phyloP scores from a whole-genome alignment of 257 asterid species.

The Forsythia viridissima region DNA sequence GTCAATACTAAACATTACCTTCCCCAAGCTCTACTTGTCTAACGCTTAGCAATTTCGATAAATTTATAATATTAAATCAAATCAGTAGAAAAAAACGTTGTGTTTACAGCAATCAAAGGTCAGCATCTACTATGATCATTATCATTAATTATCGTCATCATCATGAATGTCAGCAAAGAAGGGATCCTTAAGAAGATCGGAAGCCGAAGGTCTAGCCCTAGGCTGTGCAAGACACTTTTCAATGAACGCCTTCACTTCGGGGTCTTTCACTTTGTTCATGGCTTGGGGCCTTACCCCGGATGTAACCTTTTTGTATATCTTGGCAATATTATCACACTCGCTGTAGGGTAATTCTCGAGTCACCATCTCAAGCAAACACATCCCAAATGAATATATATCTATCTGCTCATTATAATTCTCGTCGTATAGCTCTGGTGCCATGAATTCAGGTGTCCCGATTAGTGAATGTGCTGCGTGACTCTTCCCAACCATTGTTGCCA shows the following conservation, averaged over 20 bases:
- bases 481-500: constrained; percentile 66
- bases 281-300: constrained; percentile 73
- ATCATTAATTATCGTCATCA: constrained; percentile 33
- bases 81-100: neutral
- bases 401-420: constrained; percentile 68
- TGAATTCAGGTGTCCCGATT: constrained; percentile 86
- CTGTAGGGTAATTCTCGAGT: constrained; percentile 67
- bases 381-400: constrained; percentile 75
- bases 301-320: constrained; percentile 70
- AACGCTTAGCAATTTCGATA: neutral
- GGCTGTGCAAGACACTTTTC: constrained; percentile 80
- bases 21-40: neutral
- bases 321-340: constrained; percentile 67
- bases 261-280: constrained; percentile 67
- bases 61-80: neutral
- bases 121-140: constrained; percentile 20
- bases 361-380: constrained; percentile 88
- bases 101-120: neutral
- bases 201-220: constrained; percentile 68
- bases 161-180: constrained; percentile 64
- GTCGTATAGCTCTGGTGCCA: constrained; percentile 83
- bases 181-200: constrained; percentile 64
- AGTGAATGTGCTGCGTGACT: constrained; percentile 65
- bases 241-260: constrained; percentile 55
- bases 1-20: neutral